These are phyloP conservation scores for Lepidium aucheri DNA, from an alignment of 345 rosid genomes.

Conservation along the genomic window DNA sequence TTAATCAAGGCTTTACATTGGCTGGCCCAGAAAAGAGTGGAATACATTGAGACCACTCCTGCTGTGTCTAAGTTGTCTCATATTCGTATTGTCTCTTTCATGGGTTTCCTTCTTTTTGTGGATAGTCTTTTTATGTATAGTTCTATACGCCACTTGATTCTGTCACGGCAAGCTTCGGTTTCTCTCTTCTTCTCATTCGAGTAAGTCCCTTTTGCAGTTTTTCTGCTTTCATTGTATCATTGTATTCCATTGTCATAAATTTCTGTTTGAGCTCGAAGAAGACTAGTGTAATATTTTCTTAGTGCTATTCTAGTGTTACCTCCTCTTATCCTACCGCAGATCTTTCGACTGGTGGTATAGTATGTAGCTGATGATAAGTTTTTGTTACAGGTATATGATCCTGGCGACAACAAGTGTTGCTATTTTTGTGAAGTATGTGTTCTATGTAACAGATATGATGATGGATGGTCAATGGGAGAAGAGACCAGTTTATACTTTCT, in stretches of 20 bases:
- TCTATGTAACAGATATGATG: conserved; percentile 90
- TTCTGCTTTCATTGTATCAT: background rate
- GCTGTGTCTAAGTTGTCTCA: conserved; percentile 66
- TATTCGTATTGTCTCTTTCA: conserved; percentile 69
- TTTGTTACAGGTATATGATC: conserved; percentile 73
- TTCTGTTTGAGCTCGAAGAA: background rate
- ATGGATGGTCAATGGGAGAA: conserved; percentile 99
- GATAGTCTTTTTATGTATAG: conserved; percentile 65
- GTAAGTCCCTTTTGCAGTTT: conserved; percentile 41
- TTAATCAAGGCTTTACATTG: conserved; percentile 88
- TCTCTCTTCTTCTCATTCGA: conserved; percentile 89
- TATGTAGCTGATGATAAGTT: conserved; percentile 7
- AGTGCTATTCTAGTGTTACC: background rate
- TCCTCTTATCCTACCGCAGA: background rate
- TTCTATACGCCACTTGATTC: conserved; percentile 54
- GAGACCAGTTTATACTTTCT: conserved; percentile 90
- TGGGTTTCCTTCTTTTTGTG: conserved; percentile 73
- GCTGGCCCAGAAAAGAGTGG: conserved; percentile 96
- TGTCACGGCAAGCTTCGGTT: conserved; percentile 72
- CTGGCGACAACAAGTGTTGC: conserved; percentile 86
- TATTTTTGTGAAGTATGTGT: conserved; percentile 77
- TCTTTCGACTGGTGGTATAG: background rate
- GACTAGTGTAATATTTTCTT: background rate
- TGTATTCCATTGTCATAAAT: background rate
- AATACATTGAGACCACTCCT: conserved; percentile 92